Evolutionary conservation across 2,329 filamentous ascomycete genomes (phyloP).

Genomic region (Incumbomyces delicatus): DNA sequence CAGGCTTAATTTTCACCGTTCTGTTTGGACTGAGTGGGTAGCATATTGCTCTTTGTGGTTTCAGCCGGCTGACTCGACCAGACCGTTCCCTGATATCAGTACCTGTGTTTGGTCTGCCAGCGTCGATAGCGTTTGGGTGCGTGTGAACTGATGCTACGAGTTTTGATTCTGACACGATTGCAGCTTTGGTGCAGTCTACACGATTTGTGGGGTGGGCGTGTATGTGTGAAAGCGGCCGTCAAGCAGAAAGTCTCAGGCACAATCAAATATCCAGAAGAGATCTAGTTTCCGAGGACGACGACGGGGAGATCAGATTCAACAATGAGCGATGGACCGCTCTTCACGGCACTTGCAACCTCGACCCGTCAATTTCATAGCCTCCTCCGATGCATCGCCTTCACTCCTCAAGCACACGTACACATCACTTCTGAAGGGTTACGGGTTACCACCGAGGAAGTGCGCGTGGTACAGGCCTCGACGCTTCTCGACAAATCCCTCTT

Average conservation of each 20-base stretch:
- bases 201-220: constrained; percentile 97
- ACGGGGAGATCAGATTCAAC: neutral
- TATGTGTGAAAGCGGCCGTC: constrained; percentile 59
- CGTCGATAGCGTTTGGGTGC: constrained; percentile 83
- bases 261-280: constrained; percentile 1
- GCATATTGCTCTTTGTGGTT: constrained; percentile 21
- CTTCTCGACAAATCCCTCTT: constrained; percentile 87
- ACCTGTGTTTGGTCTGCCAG: constrained; percentile 69
- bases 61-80: constrained; percentile 29
- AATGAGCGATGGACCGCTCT: constrained; percentile 35
- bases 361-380: constrained; percentile 51
- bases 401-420: constrained; percentile 54
- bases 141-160: constrained; percentile 28
- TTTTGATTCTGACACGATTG: constrained; percentile 9
- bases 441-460: constrained; percentile 78
- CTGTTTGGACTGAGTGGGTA: constrained; percentile 74
- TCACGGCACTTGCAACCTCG: constrained; percentile 53
- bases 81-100: constrained; percentile 74
- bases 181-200: constrained; percentile 90
- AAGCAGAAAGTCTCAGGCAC: constrained; percentile 14
- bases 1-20: constrained; percentile 59
- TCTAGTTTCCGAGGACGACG: neutral
- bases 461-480: constrained; percentile 81
- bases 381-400: constrained; percentile 53
- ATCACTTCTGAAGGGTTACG: constrained; percentile 77